Evolutionary conservation across 2,329 filamentous ascomycete genomes (phyloP), one percentile per base, ranked within the genome.

Genomic region (Trichoderma arundinaceum): DNA sequence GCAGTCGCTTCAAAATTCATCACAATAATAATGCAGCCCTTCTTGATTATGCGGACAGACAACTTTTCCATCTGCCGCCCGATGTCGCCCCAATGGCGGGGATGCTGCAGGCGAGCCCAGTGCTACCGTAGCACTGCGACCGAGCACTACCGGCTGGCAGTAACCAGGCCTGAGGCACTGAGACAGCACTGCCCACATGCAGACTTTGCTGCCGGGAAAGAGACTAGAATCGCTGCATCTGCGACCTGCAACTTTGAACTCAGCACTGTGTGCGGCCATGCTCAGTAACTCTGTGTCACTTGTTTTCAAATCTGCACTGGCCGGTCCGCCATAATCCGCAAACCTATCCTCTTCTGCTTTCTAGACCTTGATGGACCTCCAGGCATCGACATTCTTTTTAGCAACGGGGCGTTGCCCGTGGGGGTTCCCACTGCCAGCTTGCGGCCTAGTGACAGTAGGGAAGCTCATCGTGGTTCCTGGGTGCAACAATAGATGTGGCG

Each of bases 401-500:
- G 19, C 17, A 32, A 32, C 17, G 13, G 46, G 35, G 53, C 38
- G 19, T 12, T 49, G 53, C 60, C 60, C 51, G 49, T 64, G 60
- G 49, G 46, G 41, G 49, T 48, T 48, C 51, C 60, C 51, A 56
- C 60, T 6, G 17, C 17, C 17, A 15, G n/a, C 53, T 28, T 7
- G 48, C 22, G 39, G 39, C 9, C 9, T 13, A 41, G 39, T 15
- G 9, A 32, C n/a, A 52, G n/a, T 52, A 19, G 32, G 57, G 54
- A 41, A 61, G 33, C 49, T 22, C 19, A 46, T 54, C 35, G 49
- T 66, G 22, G 56, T 60, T 60, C 54, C 46, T 64, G 54, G 54
- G 53, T 64, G 64, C 35, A 32, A 60, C 64, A 56, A 60, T 56
- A 67, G 67, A 68, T 68, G 67, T 68, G 67, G 67, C 59, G 63